Evolutionary conservation across 2,329 filamentous ascomycete species (phyloP).

Genomic region (Seiridium unicorne): DNA sequence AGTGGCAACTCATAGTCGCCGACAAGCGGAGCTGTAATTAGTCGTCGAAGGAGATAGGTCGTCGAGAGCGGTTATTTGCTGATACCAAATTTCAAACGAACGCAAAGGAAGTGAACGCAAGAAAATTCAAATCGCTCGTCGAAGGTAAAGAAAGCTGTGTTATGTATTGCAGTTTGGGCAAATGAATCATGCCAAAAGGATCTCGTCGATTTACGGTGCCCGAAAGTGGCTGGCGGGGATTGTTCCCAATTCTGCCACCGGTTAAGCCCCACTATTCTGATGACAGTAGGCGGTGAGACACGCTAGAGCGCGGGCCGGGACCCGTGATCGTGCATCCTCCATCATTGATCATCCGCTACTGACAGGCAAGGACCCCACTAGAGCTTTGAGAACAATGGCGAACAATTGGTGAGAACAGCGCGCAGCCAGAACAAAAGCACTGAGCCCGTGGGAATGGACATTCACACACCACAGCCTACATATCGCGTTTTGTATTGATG

Average conservation of each 20-base stretch:
- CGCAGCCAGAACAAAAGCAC: too few species aligned
- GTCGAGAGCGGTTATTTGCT: neutral
- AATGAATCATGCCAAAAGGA: neutral
- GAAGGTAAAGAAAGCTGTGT: neutral
- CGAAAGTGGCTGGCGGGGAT: neutral
- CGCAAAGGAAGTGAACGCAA: neutral
- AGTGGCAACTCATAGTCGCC: slow-evolving; percentile 1
- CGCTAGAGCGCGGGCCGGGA: too few species aligned
- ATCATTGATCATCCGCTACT: too few species aligned
- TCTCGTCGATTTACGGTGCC: neutral
- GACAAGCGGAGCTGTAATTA: neutral
- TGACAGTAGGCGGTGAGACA: neutral
- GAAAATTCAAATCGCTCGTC: neutral
- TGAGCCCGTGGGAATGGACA: too few species aligned
- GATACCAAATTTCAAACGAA: neutral
- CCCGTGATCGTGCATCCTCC: too few species aligned
- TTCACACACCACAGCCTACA: too few species aligned
- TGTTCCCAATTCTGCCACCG: neutral
- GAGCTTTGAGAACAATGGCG: too few species aligned
- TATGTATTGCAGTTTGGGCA: neutral
- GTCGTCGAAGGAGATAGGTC: neutral
- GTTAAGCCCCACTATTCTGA: neutral
- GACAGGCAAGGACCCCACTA: neutral
- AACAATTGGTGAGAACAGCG: too few species aligned
- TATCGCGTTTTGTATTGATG: too few species aligned